Base-by-base conservation (phyloP, 495 filamentous ascomycete species). In the Parmelia sp. region DNA sequence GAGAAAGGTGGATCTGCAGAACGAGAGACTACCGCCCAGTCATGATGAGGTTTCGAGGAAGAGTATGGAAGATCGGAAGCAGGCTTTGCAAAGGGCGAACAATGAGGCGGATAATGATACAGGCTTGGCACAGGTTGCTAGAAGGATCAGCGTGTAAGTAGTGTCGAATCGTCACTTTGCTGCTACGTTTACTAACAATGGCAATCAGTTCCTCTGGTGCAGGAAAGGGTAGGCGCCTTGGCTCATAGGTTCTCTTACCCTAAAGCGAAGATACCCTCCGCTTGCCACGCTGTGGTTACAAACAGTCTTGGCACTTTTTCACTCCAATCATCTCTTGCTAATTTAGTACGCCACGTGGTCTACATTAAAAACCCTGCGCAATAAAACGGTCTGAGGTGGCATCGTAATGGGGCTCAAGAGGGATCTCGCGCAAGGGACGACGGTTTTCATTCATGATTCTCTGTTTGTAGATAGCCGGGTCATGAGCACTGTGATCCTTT, bases 1-100 rank as follows among this genome's bases (percentile, higher is more conserved):
- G n/a, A 82, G 92, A 57, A 96, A 96, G 80, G 95, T 98, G 35
- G 94, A 98, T 80, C 71, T 97, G 65, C 92, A 97, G 77, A 98
- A 98, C 73, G 94, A 98, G 79, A 85, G 88, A 62, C 76, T 97
- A 66, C 94, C 94, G 44, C 94, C 94, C 8, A 91, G 81, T 68
- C 90, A 96, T 64, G 94, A 97, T 62, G 94, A 98, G 73, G 91
- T 97, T 19, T 79, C 85, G 39, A 84, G 84, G 72, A 89, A 87
- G 70, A 88, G 83, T 60, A 88, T 91, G 65, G 88, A 90, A 70
- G 89, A 90, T 57, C 82, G 90, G 67, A 83, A 86, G 36, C 83
- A 89, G 75, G 94, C 94, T 11, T 75, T 98, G 66, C 90, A 93
- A 78, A 80, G 90, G 60, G 94, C 94, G 5, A 83, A 82, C 27